Conservation (phyloP, 2,329 filamentous ascomycete species). For the Ceratocystis cubensis region DNA sequence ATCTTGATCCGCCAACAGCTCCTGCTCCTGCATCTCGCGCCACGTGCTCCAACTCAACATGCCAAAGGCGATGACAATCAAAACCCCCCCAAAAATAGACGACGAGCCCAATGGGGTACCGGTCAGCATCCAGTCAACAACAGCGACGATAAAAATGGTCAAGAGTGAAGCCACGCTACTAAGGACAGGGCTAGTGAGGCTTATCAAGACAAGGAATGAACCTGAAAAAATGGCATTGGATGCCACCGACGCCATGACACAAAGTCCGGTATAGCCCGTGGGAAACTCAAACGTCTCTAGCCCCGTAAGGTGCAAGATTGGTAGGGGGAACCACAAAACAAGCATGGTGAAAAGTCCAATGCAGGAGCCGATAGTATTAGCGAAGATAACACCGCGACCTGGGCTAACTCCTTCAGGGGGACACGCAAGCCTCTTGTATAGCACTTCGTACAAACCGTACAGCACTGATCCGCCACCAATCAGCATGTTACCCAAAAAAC, state of each 20-base stretch:
- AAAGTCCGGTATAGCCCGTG: constrained; percentile 60
- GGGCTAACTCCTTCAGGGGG: constrained; percentile 79
- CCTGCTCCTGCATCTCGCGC: constrained; percentile 79
- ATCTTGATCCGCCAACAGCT: constrained; percentile 45
- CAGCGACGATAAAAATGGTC: constrained; percentile 91
- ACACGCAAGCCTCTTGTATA: constrained; percentile 89
- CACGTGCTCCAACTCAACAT: constrained; percentile 86
- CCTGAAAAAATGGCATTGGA: constrained; percentile 89
- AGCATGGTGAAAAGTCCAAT: constrained; percentile 77
- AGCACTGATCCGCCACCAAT: constrained; percentile 84
- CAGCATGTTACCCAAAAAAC: constrained; percentile 75
- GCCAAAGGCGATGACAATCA: constrained; percentile 83
- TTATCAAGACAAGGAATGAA: constrained; percentile 84
- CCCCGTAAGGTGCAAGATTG: constrained; percentile 64
- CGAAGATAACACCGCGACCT: constrained; percentile 87
- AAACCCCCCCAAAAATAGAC: constrained; percentile 64
- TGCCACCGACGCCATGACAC: constrained; percentile 67
- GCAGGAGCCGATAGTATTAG: constrained; percentile 78
- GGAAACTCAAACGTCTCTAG: constrained; percentile 77
- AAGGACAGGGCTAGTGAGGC: constrained; percentile 80
- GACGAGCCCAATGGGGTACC: constrained; percentile 62
- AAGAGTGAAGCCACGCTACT: constrained; percentile 84
- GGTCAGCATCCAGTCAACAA: constrained; percentile 79
- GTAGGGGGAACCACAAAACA: constrained; percentile 85
- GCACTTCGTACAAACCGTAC: constrained; percentile 92